Percentiles rank a stretch among this genome's conserved stretches.
These are phyloP conservation scores for Sugiyamaella sp. DNA, from an alignment of 1,139 yeast species.

Conservation along the genomic window DNA sequence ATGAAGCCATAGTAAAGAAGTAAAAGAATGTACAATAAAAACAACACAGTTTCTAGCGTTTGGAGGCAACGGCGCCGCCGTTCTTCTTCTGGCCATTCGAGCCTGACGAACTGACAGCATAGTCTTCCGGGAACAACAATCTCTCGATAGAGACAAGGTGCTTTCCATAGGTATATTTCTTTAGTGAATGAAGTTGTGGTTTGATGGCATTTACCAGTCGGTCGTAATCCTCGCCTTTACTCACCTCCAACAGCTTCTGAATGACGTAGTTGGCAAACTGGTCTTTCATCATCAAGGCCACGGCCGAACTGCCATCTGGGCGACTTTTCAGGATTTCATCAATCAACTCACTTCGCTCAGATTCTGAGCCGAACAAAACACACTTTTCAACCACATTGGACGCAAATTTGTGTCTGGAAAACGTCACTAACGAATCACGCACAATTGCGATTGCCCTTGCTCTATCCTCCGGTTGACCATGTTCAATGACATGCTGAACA, in stretches of 20 bases:
- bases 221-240: slow-evolving; percentile 61
- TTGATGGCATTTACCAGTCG: slow-evolving; percentile 44
- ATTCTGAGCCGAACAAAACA: slow-evolving; percentile 67
- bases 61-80: not conserved
- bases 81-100: slow-evolving; percentile 3
- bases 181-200: slow-evolving; percentile 47
- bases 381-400: slow-evolving; percentile 97
- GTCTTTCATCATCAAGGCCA: slow-evolving; percentile 85
- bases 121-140: slow-evolving; percentile 41
- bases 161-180: slow-evolving; percentile 61
- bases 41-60: slow-evolving; percentile 2
- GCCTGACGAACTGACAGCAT: not conserved
- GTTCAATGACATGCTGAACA: slow-evolving; percentile 90
- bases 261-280: slow-evolving; percentile 97
- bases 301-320: slow-evolving; percentile 44
- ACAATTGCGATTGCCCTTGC: slow-evolving; percentile 54
- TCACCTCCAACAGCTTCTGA: slow-evolving; percentile 87
- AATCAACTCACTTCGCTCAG: slow-evolving; percentile 65
- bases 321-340: slow-evolving; percentile 58
- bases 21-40: slow-evolving; percentile 19
- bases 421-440: slow-evolving; percentile 65
- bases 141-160: slow-evolving; percentile 88
- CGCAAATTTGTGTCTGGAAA: slow-evolving; percentile 95
- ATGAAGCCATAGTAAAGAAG: slow-evolving; percentile 2
- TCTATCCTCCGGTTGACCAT: slow-evolving; percentile 62